Evolutionary conservation across 371 early-diverging fungal genomes (phyloP).

Genomic region (Nosema muscidifuracis): DNA sequence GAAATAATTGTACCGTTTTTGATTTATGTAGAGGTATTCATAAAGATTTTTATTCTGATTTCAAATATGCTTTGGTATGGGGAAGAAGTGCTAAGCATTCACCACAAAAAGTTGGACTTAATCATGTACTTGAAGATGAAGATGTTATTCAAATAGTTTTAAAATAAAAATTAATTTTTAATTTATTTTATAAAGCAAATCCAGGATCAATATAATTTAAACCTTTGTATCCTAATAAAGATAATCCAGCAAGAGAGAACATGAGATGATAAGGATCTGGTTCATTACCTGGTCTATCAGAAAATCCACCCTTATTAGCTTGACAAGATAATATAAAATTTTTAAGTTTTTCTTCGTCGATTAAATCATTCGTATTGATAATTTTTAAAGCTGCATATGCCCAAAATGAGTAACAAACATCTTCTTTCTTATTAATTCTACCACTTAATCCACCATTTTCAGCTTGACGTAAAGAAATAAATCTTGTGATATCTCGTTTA

Average conservation of each 20-base stretch:
- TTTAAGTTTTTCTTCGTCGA: slow-evolving; percentile 69
- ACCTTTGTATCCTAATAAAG: slow-evolving; percentile 35
- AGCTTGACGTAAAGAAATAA: slow-evolving; percentile 84
- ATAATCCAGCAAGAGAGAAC: slow-evolving; percentile 76
- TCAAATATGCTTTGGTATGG: slow-evolving; percentile 61
- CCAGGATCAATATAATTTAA: slow-evolving; percentile 40
- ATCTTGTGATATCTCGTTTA: slow-evolving; percentile 70
- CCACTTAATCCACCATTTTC: slow-evolving; percentile 87
- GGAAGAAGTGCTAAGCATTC: slow-evolving; percentile 61
- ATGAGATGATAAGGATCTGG: slow-evolving; percentile 89
- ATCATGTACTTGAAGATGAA: slow-evolving; percentile 58
- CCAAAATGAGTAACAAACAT: slow-evolving; percentile 99
- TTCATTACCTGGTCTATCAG: slow-evolving; percentile 81
- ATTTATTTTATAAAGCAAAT: slow-evolving; percentile 41
- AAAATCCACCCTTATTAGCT: slow-evolving; percentile 78
- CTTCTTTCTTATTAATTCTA: slow-evolving; percentile 86
- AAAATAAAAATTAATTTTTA: slow-evolving; percentile 13
- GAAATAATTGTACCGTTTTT: slow-evolving; percentile 40
- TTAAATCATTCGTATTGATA: slow-evolving; percentile 73
- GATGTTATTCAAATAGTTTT: slow-evolving; percentile 60
- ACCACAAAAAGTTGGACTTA: slow-evolving; percentile 60
- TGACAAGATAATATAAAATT: slow-evolving; percentile 76
- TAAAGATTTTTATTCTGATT: slow-evolving; percentile 55
- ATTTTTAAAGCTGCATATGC: slow-evolving; percentile 79
- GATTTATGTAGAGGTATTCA: slow-evolving; percentile 60